These are phyloP conservation scores for Heterobasidion irregulare DNA, from an alignment of 1,284 basidiomycete species.

Conservation along the genomic window DNA sequence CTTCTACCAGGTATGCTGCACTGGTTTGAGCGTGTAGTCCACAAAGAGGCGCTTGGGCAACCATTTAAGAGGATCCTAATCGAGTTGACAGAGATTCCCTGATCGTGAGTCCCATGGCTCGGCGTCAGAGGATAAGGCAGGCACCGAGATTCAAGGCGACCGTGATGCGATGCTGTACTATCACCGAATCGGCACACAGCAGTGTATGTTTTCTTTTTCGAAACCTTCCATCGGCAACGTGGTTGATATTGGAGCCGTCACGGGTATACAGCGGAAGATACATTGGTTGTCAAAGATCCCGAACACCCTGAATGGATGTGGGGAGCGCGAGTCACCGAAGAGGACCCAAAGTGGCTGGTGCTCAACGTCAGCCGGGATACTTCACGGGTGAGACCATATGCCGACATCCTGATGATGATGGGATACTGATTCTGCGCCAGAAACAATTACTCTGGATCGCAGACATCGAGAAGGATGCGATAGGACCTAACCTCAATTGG, in stretches of 20 bases:
- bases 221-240: not conserved
- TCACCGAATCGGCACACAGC: constrained; percentile 61
- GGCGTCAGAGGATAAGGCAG: constrained; percentile 45
- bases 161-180: constrained; percentile 70
- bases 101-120: constrained; percentile 38
- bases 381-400: constrained; percentile 40
- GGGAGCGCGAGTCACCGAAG: constrained; percentile 41
- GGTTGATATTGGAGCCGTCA: constrained; percentile 1
- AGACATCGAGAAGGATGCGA: constrained; percentile 48
- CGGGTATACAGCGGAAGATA: constrained; percentile 46
- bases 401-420: not conserved
- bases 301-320: constrained; percentile 66
- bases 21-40: not conserved
- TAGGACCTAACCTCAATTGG: constrained; percentile 62
- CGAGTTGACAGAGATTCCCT: constrained; percentile 42
- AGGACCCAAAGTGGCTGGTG: constrained; percentile 58
- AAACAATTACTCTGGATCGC: constrained; percentile 72
- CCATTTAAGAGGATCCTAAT: not conserved
- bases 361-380: constrained; percentile 54
- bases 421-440: constrained; percentile 24
- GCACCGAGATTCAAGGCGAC: constrained; percentile 59
- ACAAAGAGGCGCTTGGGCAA: not conserved
- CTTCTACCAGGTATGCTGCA: constrained; percentile 63
- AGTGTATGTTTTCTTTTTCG: constrained; percentile 38
- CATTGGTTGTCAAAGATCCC: constrained; percentile 57